Evolutionary conservation across 2,329 filamentous ascomycete genomes (phyloP).

Genomic region (Trichoderma lentiforme): DNA sequence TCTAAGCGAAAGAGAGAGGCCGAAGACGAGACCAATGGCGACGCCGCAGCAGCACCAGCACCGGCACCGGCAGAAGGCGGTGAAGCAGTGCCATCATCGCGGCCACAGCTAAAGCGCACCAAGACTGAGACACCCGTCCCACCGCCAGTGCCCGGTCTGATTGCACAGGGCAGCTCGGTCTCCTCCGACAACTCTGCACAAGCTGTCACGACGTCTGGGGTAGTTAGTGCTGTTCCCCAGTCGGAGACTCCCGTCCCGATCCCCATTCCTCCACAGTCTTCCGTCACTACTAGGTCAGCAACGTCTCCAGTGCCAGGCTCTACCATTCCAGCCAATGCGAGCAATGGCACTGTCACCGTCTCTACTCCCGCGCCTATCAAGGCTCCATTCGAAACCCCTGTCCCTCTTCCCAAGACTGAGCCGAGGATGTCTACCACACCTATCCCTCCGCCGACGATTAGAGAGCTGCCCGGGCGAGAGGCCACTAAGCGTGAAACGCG

Average conservation of each 20-base stretch:
- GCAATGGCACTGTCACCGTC: constrained; percentile 19
- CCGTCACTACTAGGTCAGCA: constrained; percentile 28
- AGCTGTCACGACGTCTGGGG: constrained; percentile 23
- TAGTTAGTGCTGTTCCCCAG: constrained; percentile 23
- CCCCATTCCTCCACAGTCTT: constrained; percentile 32
- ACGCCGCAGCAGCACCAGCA: constrained; percentile 24
- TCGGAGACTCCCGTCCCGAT: constrained; percentile 44
- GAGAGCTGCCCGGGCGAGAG: constrained; percentile 28
- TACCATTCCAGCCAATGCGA: constrained; percentile 10
- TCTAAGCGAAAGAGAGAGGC: constrained; percentile 47
- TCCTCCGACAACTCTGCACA: constrained; percentile 25
- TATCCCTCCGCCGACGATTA: constrained; percentile 28
- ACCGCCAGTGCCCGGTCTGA: constrained; percentile 36
- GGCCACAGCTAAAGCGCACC: constrained; percentile 47
- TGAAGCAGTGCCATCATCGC: constrained; percentile 30
- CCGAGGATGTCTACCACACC: constrained; percentile 32
- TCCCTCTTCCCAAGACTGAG: constrained; percentile 35
- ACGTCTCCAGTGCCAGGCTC: constrained; percentile 32
- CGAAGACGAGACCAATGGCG: constrained; percentile 30
- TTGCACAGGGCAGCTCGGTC: constrained; percentile 28
- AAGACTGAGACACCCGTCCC: constrained; percentile 58
- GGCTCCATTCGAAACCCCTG: constrained; percentile 35
- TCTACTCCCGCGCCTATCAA: constrained; percentile 32
- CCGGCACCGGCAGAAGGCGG: constrained; percentile 20
- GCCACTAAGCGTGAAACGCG: constrained; percentile 45